These are phyloP conservation scores for Zasmidium angulare DNA, from an alignment of 2,329 filamentous ascomycete species.

Conservation along the genomic window DNA sequence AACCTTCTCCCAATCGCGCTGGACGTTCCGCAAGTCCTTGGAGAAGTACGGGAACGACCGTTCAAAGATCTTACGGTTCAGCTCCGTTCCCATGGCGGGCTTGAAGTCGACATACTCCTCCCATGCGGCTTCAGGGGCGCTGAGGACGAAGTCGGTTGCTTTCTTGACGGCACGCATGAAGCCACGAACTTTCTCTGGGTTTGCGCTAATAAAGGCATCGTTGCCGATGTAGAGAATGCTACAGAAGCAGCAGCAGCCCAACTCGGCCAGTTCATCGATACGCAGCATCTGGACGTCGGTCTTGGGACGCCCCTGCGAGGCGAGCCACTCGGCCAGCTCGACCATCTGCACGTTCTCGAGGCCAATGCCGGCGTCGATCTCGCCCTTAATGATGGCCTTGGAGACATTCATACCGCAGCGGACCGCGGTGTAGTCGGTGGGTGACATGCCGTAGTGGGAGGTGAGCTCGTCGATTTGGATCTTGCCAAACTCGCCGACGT, in stretches of 20 bases:
- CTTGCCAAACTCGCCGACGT: slow-evolving; percentile 77
- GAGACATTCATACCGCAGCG: slow-evolving; percentile 81
- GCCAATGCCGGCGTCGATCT: slow-evolving; percentile 73
- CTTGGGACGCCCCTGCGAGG: slow-evolving; percentile 60
- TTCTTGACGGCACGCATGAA: slow-evolving; percentile 74
- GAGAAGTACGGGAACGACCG: slow-evolving; percentile 76
- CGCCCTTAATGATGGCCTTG: slow-evolving; percentile 70
- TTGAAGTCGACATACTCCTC: slow-evolving; percentile 71
- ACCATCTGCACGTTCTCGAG: slow-evolving; percentile 84
- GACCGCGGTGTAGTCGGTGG: slow-evolving; percentile 71
- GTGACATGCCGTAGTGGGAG: slow-evolving; percentile 72
- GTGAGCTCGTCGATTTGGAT: slow-evolving; percentile 77
- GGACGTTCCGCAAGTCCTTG: slow-evolving; percentile 71
- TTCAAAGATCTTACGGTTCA: slow-evolving; percentile 79
- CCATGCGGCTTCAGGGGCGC: slow-evolving; percentile 63
- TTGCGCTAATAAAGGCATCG: slow-evolving; percentile 64
- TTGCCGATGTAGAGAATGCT: slow-evolving; percentile 79
- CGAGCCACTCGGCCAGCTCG: slow-evolving; percentile 75
- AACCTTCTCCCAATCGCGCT: slow-evolving; percentile 74
- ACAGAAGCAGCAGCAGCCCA: slow-evolving; percentile 84
- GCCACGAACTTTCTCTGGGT: slow-evolving; percentile 64
- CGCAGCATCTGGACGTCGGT: slow-evolving; percentile 76
- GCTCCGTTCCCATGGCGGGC: slow-evolving; percentile 64
- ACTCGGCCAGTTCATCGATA: slow-evolving; percentile 75
- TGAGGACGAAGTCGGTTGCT: slow-evolving; percentile 70